phyloP scores from a whole-genome alignment of 2,329 filamentous ascomycete species.

The Claviceps lovelessii region DNA sequence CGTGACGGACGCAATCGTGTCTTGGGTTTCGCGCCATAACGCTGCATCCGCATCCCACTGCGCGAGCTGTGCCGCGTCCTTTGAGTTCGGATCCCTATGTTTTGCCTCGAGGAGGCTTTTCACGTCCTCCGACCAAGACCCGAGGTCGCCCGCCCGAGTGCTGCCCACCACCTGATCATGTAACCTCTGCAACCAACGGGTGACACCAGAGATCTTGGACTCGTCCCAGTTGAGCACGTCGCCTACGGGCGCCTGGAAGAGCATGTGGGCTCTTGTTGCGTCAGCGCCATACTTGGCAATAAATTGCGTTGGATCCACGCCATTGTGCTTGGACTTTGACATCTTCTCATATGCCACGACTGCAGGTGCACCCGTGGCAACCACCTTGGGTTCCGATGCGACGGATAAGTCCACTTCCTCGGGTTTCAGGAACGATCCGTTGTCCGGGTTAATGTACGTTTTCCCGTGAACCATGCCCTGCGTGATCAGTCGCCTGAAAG shows the following conservation, averaged over 20 bases:
- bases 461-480: constrained; percentile 91
- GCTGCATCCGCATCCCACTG: constrained; percentile 32
- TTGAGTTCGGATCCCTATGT: constrained; percentile 15
- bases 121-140: constrained; percentile 7
- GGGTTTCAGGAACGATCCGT: constrained; percentile 61
- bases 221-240: constrained; percentile 85
- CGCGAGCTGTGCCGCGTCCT: constrained; percentile 18
- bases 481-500: constrained; percentile 68
- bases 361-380: constrained; percentile 42
- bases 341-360: constrained; percentile 72
- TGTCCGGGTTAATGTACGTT: constrained; percentile 62
- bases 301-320: constrained; percentile 63
- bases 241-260: constrained; percentile 74
- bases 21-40: constrained; percentile 53
- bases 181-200: constrained; percentile 63
- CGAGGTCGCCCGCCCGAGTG: constrained; percentile 6
- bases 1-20: constrained; percentile 52
- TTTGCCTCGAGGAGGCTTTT: constrained; percentile 24
- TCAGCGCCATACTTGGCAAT: constrained; percentile 69
- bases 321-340: constrained; percentile 91
- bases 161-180: constrained; percentile 37
- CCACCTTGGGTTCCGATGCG: constrained; percentile 43
- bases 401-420: constrained; percentile 55
- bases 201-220: constrained; percentile 64
- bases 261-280: constrained; percentile 69